Evolutionary conservation across 148 eudicot genomes (phyloP).

Genomic region (Rhododendron ovatum): DNA sequence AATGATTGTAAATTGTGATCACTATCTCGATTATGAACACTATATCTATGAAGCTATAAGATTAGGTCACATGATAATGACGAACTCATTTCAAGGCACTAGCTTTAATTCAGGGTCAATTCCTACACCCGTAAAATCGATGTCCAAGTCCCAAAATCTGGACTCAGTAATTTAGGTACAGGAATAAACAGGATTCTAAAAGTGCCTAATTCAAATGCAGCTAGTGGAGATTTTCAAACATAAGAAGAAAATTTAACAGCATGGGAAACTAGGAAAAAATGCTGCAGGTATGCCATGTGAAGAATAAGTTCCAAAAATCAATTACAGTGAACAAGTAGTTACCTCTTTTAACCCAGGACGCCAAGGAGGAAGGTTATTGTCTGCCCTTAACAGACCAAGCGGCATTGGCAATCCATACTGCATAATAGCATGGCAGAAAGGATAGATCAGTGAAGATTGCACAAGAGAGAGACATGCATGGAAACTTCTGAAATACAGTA

Average conservation of each 20-base stretch:
- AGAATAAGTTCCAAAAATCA: not conserved
- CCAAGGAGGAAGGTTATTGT: conserved; percentile 99
- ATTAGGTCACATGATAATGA: not conserved
- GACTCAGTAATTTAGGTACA: not conserved
- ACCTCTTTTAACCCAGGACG: conserved; percentile 93
- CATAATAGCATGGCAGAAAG: conserved; percentile 13
- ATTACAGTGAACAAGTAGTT: conserved; percentile 13
- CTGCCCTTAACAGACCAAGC: conserved; percentile 78
- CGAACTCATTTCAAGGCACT: not conserved
- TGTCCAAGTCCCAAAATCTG: not conserved
- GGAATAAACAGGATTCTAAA: not conserved
- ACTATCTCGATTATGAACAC: not conserved
- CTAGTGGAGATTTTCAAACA: not conserved
- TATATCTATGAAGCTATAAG: not conserved
- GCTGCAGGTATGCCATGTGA: not conserved
- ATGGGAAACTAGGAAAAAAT: not conserved
- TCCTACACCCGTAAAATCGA: not conserved
- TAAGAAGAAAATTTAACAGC: not conserved
- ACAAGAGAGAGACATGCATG: not conserved
- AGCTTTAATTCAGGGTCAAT: not conserved
- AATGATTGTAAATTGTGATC: not conserved
- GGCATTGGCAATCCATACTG: conserved; percentile 95
- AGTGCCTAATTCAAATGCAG: not conserved
- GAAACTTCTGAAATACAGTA: not conserved
- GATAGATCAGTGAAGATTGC: not conserved